Evolutionary conservation across 2,329 filamentous ascomycete species (phyloP).

Genomic region (Dactylonectria macrodidyma): DNA sequence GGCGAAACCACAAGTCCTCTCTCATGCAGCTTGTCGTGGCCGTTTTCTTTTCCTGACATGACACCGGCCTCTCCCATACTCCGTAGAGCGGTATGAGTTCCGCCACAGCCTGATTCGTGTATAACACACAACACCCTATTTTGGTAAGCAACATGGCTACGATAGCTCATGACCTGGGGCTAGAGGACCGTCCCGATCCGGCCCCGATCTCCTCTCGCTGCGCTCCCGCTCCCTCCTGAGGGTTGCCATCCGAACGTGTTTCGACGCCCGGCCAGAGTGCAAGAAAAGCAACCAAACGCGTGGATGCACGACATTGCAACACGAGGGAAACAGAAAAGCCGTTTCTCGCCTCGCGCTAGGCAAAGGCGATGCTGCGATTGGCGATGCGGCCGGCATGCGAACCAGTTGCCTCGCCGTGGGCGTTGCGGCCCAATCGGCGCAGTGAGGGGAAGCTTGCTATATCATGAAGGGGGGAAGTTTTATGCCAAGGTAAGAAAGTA

Average conservation of each 20-base stretch:
- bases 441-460: background rate
- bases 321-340: slow-evolving; percentile 10
- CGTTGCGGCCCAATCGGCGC: slow-evolving; percentile 44
- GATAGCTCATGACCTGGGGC: slow-evolving; percentile 5
- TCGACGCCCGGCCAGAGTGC: slow-evolving; percentile 24
- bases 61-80: too few relatives aligned
- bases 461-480: too few relatives aligned
- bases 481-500: too few relatives aligned
- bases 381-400: slow-evolving; percentile 30
- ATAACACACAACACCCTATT: background rate
- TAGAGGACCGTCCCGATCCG: slow-evolving; percentile 22
- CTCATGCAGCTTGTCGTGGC: background rate
- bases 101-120: slow-evolving; percentile 13
- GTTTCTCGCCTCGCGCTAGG: slow-evolving; percentile 21
- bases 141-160: too few relatives aligned
- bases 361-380: background rate
- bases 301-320: slow-evolving; percentile 32
- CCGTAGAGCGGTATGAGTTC: too few relatives aligned
- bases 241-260: background rate
- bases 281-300: background rate
- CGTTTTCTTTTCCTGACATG: too few relatives aligned
- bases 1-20: background rate
- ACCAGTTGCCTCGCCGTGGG: slow-evolving; percentile 15
- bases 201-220: background rate
- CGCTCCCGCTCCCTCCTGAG: background rate